Base-by-base conservation (phyloP, 352 stramenopile species). In the Phytopythium kandeliae region DNA sequence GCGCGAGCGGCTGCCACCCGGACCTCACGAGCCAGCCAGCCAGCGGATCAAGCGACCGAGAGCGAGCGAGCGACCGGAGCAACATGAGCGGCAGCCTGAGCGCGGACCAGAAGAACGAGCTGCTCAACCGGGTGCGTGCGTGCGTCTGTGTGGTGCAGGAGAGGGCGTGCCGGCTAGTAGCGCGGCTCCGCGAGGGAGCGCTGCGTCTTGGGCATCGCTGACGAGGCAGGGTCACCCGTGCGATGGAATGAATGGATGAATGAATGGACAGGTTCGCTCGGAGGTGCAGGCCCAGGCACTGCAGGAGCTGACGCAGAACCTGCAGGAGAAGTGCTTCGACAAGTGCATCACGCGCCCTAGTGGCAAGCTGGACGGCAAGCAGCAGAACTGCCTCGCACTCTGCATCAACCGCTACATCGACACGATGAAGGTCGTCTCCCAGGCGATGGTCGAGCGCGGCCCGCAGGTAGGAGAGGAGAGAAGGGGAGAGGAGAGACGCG, bases 331-430 rank as follows among this genome's bases (percentile, higher is more conserved):
- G 61, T 96, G 85, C 63, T 96, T 96, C 57, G 83, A 96, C 70
- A 91, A 94, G 67, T 96, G 85, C 72, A 76, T 96, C 62, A 73
- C 81, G 38, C 77, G 67, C 50, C 69, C 85, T 19, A 83, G 78
- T 52, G 78, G 77, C 57, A 92, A 92, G 69, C 67, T 96, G 35
- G 82, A 92, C 63, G 81, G 75, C 74, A 96, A 96, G 76, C 83
- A 96, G 71, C 85, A 96, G 68, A 92, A 92, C 62, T 96, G 85
- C 72, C 59, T 96, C 28, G 79, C 79, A 47, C 65, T 93, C 42
- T 96, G 85, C 62, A 89, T 92, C 58, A 92, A 96, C 63, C 61
- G 85, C 70, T 96, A 96, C 78, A 90, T 96, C 49, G 83, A 96
- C 63, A 94, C 85, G 25, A 94, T 96, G 83, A 92, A 94, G 68